Base-by-base conservation (phyloP, 805 yeast species). In the Yamadazyma kitorensis region DNA sequence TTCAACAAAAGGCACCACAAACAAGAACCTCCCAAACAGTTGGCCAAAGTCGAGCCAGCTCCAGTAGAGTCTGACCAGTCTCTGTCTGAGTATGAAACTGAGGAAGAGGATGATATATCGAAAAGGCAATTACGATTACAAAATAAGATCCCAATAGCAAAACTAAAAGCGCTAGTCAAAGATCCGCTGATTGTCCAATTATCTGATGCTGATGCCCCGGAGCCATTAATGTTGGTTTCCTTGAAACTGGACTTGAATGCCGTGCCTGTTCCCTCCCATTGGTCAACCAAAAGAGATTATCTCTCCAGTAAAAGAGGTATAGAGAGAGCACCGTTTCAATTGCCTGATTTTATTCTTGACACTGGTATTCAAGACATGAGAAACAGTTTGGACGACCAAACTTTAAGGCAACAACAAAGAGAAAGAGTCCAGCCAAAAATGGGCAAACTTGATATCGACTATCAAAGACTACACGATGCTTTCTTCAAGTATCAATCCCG, bases 351-450 rank as follows among this genome's bases (percentile, higher is more conserved):
- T 46, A 86, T 93, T 24, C 69, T 64, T 24, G 86, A 78, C 33
- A 89, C 97, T 0, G 96, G 96, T 2, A 88, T 91, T 17, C 74
- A 78, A 43, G 88, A 85, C 36, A 84, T 91, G 95, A 74, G 97
- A 54, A 76, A 78, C 36, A 76, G 79, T 2, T 55, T 64, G 4
- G 80, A 80, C 27, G 79, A 74, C 13, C 62, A 74, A 10, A 69
- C 79, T 1, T 53, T 87, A 45, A 80, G 83, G 51, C 93, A 85
- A 49, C 70, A 74, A 50, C 82, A 82, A 55, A 70, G 97, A 42
- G 91, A 85, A 37, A 70, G 84, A 33, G 94, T 88, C 0, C 96
- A 86, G 55, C 96, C 96, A 0, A 86, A 86, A 53, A 68, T 87
- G 78, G 94, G 94, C 1, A 69, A 79, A 33, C 56, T 91, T 15